A percentile compares a stretch with the other conserved stretches of the same genome.
Conservation (phyloP, 1,139 yeast species). For the Geotrichum reessii region DNA sequence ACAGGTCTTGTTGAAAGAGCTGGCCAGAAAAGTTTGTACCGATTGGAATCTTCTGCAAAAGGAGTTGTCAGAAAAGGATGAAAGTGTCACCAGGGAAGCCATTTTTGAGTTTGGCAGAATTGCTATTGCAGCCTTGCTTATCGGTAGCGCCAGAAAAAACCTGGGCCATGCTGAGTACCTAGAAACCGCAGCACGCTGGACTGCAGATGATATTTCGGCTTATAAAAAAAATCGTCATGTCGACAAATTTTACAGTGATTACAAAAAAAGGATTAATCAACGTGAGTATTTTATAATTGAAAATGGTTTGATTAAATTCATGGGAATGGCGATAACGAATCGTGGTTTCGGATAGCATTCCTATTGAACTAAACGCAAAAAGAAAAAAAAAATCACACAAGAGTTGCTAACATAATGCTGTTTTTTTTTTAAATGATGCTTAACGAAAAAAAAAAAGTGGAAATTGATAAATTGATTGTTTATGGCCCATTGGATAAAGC, state of each 20-base stretch:
- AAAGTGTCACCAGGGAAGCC: conserved; percentile 22
- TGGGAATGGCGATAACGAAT: neutral
- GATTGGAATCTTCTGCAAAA: conserved; percentile 17
- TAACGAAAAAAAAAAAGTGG: neutral
- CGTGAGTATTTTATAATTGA: conserved; percentile 10
- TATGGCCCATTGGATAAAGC: conserved; percentile 15
- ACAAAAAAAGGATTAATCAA: conserved; percentile 3
- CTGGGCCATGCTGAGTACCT: conserved; percentile 10
- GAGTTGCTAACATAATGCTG: neutral
- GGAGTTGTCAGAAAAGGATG: conserved; percentile 17
- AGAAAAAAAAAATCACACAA: neutral
- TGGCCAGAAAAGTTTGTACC: conserved; percentile 16
- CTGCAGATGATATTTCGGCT: conserved; percentile 7
- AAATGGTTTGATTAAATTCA: neutral
- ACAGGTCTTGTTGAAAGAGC: conserved; percentile 6
- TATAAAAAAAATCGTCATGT: neutral
- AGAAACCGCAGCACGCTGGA: conserved; percentile 23
- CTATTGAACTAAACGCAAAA: neutral
- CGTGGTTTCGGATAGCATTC: neutral
- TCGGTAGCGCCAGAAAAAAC: conserved; percentile 19
- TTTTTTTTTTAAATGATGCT: neutral
- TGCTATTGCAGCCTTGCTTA: conserved; percentile 21
- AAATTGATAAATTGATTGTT: conserved; percentile 18
- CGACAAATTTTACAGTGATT: neutral
- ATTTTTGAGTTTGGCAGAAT: conserved; percentile 27